Evolutionary conservation across 1,139 yeast species (phyloP).

Genomic region (Kurtzmaniella quercitrusa): DNA sequence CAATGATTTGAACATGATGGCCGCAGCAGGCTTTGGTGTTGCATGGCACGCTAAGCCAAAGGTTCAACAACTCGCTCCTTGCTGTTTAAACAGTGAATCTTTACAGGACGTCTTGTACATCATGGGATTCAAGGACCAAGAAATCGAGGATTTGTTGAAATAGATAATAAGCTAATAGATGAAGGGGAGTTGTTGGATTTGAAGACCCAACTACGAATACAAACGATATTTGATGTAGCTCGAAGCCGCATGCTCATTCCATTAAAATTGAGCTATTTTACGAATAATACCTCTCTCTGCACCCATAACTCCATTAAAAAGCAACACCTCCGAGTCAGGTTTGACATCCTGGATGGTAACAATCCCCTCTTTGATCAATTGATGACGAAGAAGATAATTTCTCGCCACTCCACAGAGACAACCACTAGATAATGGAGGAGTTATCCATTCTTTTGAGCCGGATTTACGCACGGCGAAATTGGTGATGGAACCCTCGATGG

Average conservation of each 20-base stretch:
- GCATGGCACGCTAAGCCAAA: conserved; percentile 98
- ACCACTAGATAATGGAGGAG: conserved; percentile 75
- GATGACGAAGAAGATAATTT: conserved; percentile 55
- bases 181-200: neutral
- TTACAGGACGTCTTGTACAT: conserved; percentile 75
- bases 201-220: conserved; percentile 3
- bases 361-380: conserved; percentile 52
- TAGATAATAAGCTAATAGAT: conserved; percentile 6
- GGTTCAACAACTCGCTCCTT: conserved; percentile 80
- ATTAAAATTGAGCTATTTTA: neutral
- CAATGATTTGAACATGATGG: conserved; percentile 93
- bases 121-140: conserved; percentile 67
- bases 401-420: conserved; percentile 86
- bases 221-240: conserved; percentile 3
- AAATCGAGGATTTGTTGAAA: conserved; percentile 33
- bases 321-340: conserved; percentile 61
- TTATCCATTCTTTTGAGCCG: conserved; percentile 56
- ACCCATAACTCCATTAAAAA: conserved; percentile 85
- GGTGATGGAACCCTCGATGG: conserved; percentile 85
- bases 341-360: conserved; percentile 42
- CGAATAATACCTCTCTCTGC: conserved; percentile 59
- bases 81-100: conserved; percentile 67
- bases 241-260: too few relatives aligned
- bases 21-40: conserved; percentile 84
- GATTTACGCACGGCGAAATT: conserved; percentile 64